Evolutionary conservation across 2,329 filamentous ascomycete species (phyloP), one percentile per base, ranked within the genome.

Genomic region (Sporothrix brunneoviolacea): DNA sequence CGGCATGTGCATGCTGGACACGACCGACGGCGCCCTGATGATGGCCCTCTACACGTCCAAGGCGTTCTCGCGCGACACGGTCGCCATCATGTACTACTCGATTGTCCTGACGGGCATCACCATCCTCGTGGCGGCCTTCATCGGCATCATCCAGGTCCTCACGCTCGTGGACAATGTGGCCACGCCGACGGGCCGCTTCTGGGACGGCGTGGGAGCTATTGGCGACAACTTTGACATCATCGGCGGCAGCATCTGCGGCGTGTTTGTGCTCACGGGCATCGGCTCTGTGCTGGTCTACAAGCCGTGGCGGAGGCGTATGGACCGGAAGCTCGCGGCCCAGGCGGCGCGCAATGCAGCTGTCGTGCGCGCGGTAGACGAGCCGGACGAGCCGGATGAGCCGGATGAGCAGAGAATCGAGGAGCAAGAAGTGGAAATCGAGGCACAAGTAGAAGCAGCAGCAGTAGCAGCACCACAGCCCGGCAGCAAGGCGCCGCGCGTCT

Each of bases 21-120:
- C 91, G 0, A 86, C 84, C 0, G 93, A 97, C 60, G 91, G 91
- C 21, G 91, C 91, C 1, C 75, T 96, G 18, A 97, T 97, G 91
- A 91, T 95, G 80, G 84, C 86, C 1, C 74, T 97, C 1, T 97
- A 98, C 68, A 90, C 91, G 0, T 86, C 84, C 35, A 88, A 80
- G 54, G 74, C 85, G 27, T 83, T 94, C 41, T 83, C 88, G 0
- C 75, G 86, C 51, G 91, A 97, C 61, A 78, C 79, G 1, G 81
- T 97, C n/a, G 90, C 91, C 0, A 91, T 96, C 41, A 70, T 95
- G 1, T 97, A 97, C 69, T 97, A 96, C 68, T 94, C 89, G 12
- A 86, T 91, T 58, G 86, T 95, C 0, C 75, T 95, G 24, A 95
- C 89, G 0, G 80, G 78, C 3, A 80, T 95, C 46, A 96, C 90